These are phyloP conservation scores for Fraxinus baroniana DNA, from an alignment of 305 asterid genomes.

Conservation along the genomic window DNA sequence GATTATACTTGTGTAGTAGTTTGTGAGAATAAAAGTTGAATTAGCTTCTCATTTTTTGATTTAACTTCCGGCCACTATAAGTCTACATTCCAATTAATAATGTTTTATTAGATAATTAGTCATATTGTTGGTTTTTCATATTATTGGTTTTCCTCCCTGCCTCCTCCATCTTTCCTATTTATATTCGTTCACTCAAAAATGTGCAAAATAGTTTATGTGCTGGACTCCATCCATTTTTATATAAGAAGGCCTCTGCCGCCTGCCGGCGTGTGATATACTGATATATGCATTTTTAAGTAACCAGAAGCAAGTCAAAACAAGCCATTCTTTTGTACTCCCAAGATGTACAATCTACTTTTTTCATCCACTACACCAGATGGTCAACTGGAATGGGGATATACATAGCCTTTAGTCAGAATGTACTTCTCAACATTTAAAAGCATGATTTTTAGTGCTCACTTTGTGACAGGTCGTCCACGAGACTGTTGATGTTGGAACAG, in stretches of 20 bases:
- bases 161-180: not conserved
- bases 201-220: constrained; percentile 82
- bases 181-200: constrained; percentile 47
- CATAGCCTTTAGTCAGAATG: constrained; percentile 5
- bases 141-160: not conserved
- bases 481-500: constrained; percentile 83
- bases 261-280: not conserved
- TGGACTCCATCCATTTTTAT: constrained; percentile 84
- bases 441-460: constrained; percentile 25
- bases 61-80: not conserved
- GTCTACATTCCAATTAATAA: not conserved
- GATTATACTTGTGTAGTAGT: not conserved
- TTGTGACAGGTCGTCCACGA: constrained; percentile 80
- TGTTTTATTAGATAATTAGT: constrained; percentile 1
- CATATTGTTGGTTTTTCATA: not conserved
- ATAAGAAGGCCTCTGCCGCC: constrained; percentile 64
- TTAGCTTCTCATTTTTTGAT: not conserved
- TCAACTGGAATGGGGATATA: not conserved
- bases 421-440: constrained; percentile 19
- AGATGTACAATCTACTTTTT: constrained; percentile 5
- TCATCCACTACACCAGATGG: constrained; percentile 10
- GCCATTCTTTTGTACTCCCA: not conserved
- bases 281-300: not conserved
- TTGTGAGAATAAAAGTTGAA: not conserved
- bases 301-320: not conserved